These are phyloP conservation scores for Protomyces inundatus DNA, from an alignment of 1,139 yeast genomes.

Conservation along the genomic window DNA sequence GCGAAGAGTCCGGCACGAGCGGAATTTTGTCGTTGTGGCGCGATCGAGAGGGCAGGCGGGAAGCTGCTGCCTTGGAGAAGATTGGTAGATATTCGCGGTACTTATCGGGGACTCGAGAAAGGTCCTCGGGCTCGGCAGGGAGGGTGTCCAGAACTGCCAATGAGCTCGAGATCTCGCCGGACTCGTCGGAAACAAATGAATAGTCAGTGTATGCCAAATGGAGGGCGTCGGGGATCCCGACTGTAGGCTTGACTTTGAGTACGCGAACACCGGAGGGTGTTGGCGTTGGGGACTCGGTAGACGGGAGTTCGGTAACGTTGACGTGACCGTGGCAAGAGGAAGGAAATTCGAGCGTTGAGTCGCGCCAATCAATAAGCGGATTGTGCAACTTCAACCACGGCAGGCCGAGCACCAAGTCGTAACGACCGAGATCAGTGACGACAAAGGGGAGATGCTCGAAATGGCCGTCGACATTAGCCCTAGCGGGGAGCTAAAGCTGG, in stretches of 20 bases:
- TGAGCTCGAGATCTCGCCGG: too few species aligned
- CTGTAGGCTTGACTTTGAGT: too few species aligned
- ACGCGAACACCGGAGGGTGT: too few species aligned
- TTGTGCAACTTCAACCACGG: background rate
- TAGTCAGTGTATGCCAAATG: too few species aligned
- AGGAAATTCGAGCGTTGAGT: constrained; percentile 41
- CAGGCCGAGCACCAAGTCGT: background rate
- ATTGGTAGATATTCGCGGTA: background rate
- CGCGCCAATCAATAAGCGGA: constrained; percentile 35
- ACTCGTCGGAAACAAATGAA: too few species aligned
- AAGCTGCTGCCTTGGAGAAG: background rate
- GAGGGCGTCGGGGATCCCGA: too few species aligned
- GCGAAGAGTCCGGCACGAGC: background rate
- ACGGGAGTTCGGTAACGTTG: too few species aligned
- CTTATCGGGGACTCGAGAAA: background rate
- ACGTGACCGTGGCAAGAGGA: too few species aligned
- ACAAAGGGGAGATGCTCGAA: background rate
- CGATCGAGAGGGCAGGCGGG: background rate
- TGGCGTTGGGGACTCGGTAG: too few species aligned
- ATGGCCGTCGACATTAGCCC: background rate
- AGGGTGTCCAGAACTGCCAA: too few species aligned
- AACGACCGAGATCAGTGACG: constrained; percentile 43
- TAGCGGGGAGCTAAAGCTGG: background rate
- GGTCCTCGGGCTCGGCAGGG: too few species aligned
- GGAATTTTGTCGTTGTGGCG: background rate